phyloP scores from a whole-genome alignment of 2,329 filamentous ascomycete species.

The Rhytidhysteron rufulum region DNA sequence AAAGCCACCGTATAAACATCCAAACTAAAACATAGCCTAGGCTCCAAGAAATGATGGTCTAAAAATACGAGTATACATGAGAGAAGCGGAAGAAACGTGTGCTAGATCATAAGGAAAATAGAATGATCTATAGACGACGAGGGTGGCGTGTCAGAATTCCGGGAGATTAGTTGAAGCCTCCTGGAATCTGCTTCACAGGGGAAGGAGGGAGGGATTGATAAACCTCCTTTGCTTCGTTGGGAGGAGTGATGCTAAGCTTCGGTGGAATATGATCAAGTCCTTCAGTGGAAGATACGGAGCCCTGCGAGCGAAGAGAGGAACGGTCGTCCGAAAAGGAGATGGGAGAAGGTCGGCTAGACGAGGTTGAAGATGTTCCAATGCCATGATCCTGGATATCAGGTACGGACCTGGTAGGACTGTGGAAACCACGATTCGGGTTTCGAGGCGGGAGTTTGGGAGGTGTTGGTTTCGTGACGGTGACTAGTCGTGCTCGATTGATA shows the following conservation, averaged over 20 bases:
- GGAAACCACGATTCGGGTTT: slow-evolving; percentile 58
- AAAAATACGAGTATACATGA: no score
- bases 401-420: slow-evolving; percentile 22
- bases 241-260: slow-evolving; percentile 19
- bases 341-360: slow-evolving; percentile 26
- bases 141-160: no score
- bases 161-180: slow-evolving; percentile 21
- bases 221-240: slow-evolving; percentile 18
- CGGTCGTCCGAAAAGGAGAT: slow-evolving; percentile 31
- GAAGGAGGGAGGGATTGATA: slow-evolving; percentile 41
- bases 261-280: slow-evolving; percentile 26
- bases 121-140: no score
- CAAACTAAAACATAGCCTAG: no score
- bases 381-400: slow-evolving; percentile 14
- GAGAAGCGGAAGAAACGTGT: no score
- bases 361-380: slow-evolving; percentile 18
- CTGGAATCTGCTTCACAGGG: slow-evolving; percentile 27
- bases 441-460: slow-evolving; percentile 74
- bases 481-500: slow-evolving; percentile 72
- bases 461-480: slow-evolving; percentile 77
- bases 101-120: no score
- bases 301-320: slow-evolving; percentile 27
- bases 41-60: no score
- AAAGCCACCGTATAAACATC: no score
- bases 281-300: slow-evolving; percentile 29